Evolutionary conservation across 2,329 filamentous ascomycete genomes (phyloP), one percentile per base, ranked within the genome.

Genomic region (Albophoma yamanashiensis): DNA sequence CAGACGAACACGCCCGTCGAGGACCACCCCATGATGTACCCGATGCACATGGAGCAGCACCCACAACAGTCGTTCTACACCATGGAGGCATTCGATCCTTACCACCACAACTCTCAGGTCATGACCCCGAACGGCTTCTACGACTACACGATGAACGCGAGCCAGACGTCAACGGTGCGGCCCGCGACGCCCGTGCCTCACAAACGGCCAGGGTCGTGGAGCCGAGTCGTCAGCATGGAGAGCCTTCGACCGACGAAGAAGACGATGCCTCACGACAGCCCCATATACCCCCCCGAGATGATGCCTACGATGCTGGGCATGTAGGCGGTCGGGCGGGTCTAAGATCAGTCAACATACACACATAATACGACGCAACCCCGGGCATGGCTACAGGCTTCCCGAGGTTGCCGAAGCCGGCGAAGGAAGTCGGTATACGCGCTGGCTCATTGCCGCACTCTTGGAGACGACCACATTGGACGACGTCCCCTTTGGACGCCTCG

Each of bases 171-270:
- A 3, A 68, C 68, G 2, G 62, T 65, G 38, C 71, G 74, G 7
- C 74, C 74, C 7, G 74, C 71, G 6, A 75, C 74, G 25, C 74
- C 74, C 8, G 70, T 72, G 17, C 73, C 74, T 1, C 68, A 73
- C 59, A 75, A 75, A 62, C 69, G 74, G 59, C 73, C 74, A 27
- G 73, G 70, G 34, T 75, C 73, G 4, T 76, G 74, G 74, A 70
- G 71, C 17, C 71, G 73, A 57, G 65, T 73, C 38, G 66, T 73
- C 27, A 73, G 70, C 64, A 71, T 75, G 62, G 74, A 75, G 62
- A 72, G 69, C 60, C 61, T 75, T 31, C 71, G 73, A 9, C 72
- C 74, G 5, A 68, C 68, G 63, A 75, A 74, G 67, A 73, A 73
- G 64, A 63, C 67, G 15, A 68, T 65, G 25, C 66, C 70, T n/a